Evolutionary conservation across 768 basidiomycete species (phyloP).

Genomic region (Tricholoma furcatifolium): DNA sequence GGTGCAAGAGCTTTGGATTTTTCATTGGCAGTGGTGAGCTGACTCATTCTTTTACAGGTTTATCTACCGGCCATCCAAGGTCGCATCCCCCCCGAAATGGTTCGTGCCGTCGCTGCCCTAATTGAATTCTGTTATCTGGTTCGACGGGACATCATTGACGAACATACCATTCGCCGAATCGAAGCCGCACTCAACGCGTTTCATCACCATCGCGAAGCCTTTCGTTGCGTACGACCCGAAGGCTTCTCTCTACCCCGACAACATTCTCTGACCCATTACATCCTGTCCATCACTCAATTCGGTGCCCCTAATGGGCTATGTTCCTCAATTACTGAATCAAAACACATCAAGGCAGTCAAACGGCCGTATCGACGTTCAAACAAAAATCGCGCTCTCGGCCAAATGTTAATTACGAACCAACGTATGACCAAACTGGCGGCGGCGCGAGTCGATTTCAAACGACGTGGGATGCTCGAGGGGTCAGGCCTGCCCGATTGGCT

Average conservation of each 20-base stretch:
- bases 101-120: too few species aligned
- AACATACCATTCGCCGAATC: neutral
- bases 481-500: neutral
- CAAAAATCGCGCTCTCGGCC: neutral
- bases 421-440: neutral
- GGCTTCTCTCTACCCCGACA: neutral
- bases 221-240: neutral
- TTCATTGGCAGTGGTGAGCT: neutral
- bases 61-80: too few species aligned
- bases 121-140: too few species aligned
- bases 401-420: too few species aligned
- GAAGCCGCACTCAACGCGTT: neutral
- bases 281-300: neutral
- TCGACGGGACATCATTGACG: neutral
- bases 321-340: too few species aligned
- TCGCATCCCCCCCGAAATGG: too few species aligned
- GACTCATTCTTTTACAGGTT: neutral
- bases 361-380: neutral
- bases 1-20: too few species aligned
- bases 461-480: too few species aligned
- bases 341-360: too few species aligned
- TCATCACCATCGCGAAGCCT: neutral
- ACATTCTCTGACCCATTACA: neutral
- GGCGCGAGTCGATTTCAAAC: neutral
- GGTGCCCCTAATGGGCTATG: too few species aligned